Evolutionary conservation across 441 rosid species (phyloP), one percentile per base, ranked within the genome.

Genomic region (Rhodomyrtus psidioides): DNA sequence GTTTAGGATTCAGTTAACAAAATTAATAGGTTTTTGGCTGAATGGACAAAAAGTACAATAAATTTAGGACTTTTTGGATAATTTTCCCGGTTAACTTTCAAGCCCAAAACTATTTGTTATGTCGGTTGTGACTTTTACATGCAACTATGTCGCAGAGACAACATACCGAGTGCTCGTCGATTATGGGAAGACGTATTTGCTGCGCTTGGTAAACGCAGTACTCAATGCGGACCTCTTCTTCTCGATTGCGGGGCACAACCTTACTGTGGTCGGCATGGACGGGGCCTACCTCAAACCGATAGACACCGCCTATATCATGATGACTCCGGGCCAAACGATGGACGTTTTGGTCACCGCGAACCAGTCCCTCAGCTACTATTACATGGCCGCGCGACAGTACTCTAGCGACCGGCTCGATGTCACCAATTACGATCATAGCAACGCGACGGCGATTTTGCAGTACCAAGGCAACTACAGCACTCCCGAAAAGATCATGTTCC

Each of bases 241-340:
- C 53, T 56, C 88, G 13, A 85, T 91, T 10, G 87, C 91, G 0
- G 83, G 39, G 10, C 92, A 91, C 82, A 87, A 84, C 53, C 79
- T 89, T 19, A 88, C 90, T 0, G 87, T 89, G 15, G 92, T 89
- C 24, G 90, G 88, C 13, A 44, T 27, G 76, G 92, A 91, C 53
- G 90, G 83, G 16, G 82, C 88, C 27, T 91, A 91, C 85, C 8
- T 87, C 9, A 89, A 91, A 83, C 91, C 90, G 4, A 6, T 91
- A 16, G 81, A 19, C 39, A 65, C 88, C 3, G 60, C 55, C 75
- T 88, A 88, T 57, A 82, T 88, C 28, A 27, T 60, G 84, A 82
- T 91, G 14, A 62, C 84, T 9, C 92, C 92, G 0, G 89, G 92
- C 26, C 91, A 91, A 60, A 89, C 91, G 13, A 84, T 91, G 53